phyloP scores from a whole-genome alignment of 2,329 filamentous ascomycete species.

The Penicillium sp. region DNA sequence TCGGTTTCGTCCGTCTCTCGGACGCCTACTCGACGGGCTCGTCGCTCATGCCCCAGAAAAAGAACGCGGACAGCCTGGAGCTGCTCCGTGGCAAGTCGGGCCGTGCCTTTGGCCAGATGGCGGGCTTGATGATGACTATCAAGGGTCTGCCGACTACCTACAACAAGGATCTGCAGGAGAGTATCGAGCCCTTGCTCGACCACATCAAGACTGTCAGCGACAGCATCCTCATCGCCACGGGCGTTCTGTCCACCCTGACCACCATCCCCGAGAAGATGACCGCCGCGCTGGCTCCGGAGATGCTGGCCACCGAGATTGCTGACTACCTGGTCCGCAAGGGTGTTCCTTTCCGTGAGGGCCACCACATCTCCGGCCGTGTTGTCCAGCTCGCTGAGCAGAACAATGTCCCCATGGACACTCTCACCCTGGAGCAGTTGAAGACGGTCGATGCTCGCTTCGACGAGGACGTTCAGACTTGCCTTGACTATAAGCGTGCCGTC shows the following conservation, averaged over 20 bases:
- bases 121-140: constrained; percentile 74
- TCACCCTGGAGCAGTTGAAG: constrained; percentile 67
- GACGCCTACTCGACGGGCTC: constrained; percentile 80
- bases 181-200: constrained; percentile 81
- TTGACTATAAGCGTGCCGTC: constrained; percentile 82
- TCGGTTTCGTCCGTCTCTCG: constrained; percentile 72
- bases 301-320: constrained; percentile 67
- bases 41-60: constrained; percentile 81
- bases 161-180: constrained; percentile 92
- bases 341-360: constrained; percentile 77
- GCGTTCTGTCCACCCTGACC: constrained; percentile 73
- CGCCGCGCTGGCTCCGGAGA: constrained; percentile 75
- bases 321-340: constrained; percentile 53
- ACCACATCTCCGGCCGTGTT: constrained; percentile 73
- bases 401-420: constrained; percentile 68
- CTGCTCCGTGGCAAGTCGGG: constrained; percentile 77
- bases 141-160: constrained; percentile 79
- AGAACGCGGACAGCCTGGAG: constrained; percentile 73
- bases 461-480: constrained; percentile 68
- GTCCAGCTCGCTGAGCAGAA: constrained; percentile 72
- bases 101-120: constrained; percentile 77
- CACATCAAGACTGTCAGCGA: constrained; percentile 79
- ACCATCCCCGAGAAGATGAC: constrained; percentile 74
- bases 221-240: constrained; percentile 79
- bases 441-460: constrained; percentile 69